phyloP scores from a whole-genome alignment of 2,329 filamentous ascomycete genomes.

The Blastomyces silverae region DNA sequence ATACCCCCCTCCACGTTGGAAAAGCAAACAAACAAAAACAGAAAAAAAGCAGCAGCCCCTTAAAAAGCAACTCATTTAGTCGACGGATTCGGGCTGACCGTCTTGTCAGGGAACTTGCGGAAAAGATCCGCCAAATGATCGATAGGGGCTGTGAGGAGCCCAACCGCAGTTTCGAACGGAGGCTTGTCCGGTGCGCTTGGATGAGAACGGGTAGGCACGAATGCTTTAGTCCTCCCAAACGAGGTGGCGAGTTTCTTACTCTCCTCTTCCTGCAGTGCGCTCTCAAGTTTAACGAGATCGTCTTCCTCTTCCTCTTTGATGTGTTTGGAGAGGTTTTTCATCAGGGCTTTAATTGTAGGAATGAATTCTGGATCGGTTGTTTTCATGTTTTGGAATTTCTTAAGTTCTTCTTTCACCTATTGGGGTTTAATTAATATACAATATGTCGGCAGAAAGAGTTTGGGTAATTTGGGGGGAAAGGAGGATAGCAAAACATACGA shows the following conservation, averaged over 20 bases:
- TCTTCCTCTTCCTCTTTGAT: constrained; percentile 48
- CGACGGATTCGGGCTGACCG: background rate
- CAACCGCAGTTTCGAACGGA: constrained; percentile 51
- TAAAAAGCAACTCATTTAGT: background rate
- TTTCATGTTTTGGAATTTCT: constrained; percentile 45
- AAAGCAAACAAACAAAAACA: background rate
- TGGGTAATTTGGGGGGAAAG: background rate
- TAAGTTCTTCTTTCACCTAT: constrained; percentile 49
- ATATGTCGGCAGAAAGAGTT: background rate
- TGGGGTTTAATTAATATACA: background rate
- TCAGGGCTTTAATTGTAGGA: constrained; percentile 40
- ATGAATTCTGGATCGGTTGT: constrained; percentile 40
- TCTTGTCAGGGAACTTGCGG: constrained; percentile 45
- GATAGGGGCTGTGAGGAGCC: constrained; percentile 51
- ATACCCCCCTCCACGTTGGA: background rate
- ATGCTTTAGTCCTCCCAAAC: constrained; percentile 49
- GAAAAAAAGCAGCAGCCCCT: background rate
- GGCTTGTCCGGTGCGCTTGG: constrained; percentile 47
- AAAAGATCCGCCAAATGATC: constrained; percentile 53
- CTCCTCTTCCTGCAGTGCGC: constrained; percentile 32
- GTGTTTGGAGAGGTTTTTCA: constrained; percentile 42
- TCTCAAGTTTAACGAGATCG: constrained; percentile 46
- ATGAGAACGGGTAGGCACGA: constrained; percentile 49
- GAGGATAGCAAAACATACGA: constrained; percentile 27
- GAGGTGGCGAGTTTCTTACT: constrained; percentile 38